Conservation (phyloP, 2,329 filamentous ascomycete genomes). For the Xylariaceae sp. region DNA sequence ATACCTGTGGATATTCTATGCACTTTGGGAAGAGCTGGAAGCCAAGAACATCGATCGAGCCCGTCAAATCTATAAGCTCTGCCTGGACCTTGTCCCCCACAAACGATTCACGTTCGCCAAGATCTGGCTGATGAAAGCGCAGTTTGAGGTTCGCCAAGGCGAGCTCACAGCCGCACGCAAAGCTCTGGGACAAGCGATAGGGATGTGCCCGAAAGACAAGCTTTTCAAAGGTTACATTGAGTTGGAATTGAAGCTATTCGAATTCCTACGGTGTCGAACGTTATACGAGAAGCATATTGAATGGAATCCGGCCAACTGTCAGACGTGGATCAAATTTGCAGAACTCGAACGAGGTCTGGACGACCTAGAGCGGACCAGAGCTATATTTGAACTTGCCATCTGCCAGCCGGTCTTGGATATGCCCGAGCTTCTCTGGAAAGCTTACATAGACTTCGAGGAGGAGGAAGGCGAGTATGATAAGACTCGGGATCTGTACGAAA, state of each 20-base stretch:
- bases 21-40: constrained; percentile 88
- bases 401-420: constrained; percentile 83
- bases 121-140: constrained; percentile 88
- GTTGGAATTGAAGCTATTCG: constrained; percentile 87
- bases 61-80: constrained; percentile 86
- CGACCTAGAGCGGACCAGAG: constrained; percentile 80
- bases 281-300: constrained; percentile 93
- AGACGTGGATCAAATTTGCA: constrained; percentile 95
- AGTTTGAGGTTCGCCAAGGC: constrained; percentile 87
- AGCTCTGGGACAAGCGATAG: constrained; percentile 82
- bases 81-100: constrained; percentile 83
- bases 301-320: constrained; percentile 84
- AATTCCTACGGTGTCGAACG: constrained; percentile 85
- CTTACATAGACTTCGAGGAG: constrained; percentile 98
- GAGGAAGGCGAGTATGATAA: constrained; percentile 87
- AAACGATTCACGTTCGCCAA: constrained; percentile 98
- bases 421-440: constrained; percentile 96
- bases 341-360: constrained; percentile 89
- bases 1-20: constrained; percentile 97
- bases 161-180: constrained; percentile 79
- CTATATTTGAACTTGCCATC: constrained; percentile 89
- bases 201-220: constrained; percentile 94
- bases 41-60: constrained; percentile 74
- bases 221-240: constrained; percentile 92
- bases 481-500: constrained; percentile 79